Evolutionary conservation across 495 filamentous ascomycete genomes (phyloP).

Genomic region (Neurospora tetraspora): DNA sequence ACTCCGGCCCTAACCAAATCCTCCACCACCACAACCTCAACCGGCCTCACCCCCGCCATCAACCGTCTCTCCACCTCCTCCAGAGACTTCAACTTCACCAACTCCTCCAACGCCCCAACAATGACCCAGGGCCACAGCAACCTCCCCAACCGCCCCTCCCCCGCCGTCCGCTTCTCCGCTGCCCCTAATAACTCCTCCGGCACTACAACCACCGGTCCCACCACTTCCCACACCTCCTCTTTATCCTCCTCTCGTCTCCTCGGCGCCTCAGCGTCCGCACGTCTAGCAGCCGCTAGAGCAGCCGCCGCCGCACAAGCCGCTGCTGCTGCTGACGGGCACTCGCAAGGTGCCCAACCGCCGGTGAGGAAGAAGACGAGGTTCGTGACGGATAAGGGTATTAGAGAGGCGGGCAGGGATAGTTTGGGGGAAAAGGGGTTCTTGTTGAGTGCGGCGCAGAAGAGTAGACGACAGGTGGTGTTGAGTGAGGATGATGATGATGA

Average conservation of each 20-base stretch:
- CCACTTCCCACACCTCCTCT: background rate
- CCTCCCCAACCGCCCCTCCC: background rate
- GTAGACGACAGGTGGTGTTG: constrained; percentile 23
- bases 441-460: constrained; percentile 13
- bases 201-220: background rate
- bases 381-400: constrained; percentile 64
- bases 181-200: background rate
- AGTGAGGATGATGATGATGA: constrained; percentile 41
- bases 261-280: background rate
- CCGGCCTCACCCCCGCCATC: background rate
- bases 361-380: constrained; percentile 75
- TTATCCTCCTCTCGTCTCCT: background rate
- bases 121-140: background rate
- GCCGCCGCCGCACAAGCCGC: background rate
- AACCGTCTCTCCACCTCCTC: background rate
- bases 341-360: constrained; percentile 22
- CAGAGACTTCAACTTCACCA: background rate
- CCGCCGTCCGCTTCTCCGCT: background rate
- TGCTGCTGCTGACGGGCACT: background rate
- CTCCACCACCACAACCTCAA: constrained; percentile 11
- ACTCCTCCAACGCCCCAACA: background rate
- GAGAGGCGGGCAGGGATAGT: constrained; percentile 67
- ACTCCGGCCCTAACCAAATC: background rate
- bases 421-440: constrained; percentile 41
- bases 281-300: background rate